Evolutionary conservation across 2,329 filamentous ascomycete genomes (phyloP), one percentile per base, ranked within the genome.

Genomic region (Orbilia quercus): DNA sequence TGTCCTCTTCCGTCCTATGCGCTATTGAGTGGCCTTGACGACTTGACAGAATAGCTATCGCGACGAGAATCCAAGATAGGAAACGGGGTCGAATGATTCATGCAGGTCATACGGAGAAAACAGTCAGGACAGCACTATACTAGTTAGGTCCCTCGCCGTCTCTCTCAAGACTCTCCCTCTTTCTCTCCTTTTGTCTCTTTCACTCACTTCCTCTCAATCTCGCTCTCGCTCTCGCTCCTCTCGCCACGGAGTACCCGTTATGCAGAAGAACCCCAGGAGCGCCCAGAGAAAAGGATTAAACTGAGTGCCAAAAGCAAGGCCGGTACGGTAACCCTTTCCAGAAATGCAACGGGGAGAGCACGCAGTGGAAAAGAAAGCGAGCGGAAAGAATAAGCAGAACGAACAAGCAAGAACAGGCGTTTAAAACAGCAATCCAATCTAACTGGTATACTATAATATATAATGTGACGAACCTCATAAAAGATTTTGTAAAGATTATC

Each of bases 61-160:
- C 67, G 58, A 72, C 60, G 60, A 65, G 57, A 62, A 57, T 55
- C 66, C 66, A 51, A 63, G 34, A 71, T 45, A 58, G 66, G 66
- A 71, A 44, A 63, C 58, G 28, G 44, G 47, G 45, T 34, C 12
- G 18, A 36, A 71, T 25, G 51, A 71, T 54, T 71, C 66, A 64
- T 71, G 66, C 66, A 63, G 58, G 57, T 64, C 48, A 64, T 71
- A 71, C 66, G 66, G 66, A 71, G 66, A 63, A 57, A 71, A 71
- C 66, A 44, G 23, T 71, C 58, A 44, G 51, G 57, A 57, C 31
- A 57, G 65, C 57, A 57, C 57, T 70, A 57, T 40, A 42, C 28
- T 36, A 36, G 34, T 14, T 36, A 36, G 23, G 20, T 36, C 22
- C 16, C 25, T 12, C 9, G 38, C 36, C 34, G 20, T 36, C 55